Evolutionary conservation across 345 rosid species (phyloP).

Genomic region (Melaleuca alternifolia): DNA sequence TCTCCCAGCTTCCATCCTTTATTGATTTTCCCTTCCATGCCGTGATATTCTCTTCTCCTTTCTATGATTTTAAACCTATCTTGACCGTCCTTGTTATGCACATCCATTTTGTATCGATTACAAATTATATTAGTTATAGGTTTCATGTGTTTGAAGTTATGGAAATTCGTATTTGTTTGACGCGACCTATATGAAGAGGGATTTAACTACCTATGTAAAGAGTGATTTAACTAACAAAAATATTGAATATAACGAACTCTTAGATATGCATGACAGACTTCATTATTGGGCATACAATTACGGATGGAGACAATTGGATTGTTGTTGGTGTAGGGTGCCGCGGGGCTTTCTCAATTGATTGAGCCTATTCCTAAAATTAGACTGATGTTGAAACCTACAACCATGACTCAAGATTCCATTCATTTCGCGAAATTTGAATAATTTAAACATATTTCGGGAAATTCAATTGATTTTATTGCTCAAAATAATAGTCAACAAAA

Average conservation of each 20-base stretch:
- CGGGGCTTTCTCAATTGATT: not conserved
- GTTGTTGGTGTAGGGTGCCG: not conserved
- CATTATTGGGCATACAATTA: not conserved
- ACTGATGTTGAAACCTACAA: not conserved
- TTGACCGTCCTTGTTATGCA: not conserved
- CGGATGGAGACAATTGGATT: not conserved
- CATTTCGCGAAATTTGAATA: not conserved
- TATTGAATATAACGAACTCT: not conserved
- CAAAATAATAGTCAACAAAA: not conserved
- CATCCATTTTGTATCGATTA: not conserved
- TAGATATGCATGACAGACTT: not conserved
- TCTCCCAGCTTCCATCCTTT: too few relatives aligned
- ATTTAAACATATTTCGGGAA: not conserved
- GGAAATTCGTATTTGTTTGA: not conserved
- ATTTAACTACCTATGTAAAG: not conserved
- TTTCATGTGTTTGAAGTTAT: not conserved
- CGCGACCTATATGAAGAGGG: not conserved
- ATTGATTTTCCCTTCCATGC: too few relatives aligned
- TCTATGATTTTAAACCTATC: not conserved
- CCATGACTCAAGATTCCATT: not conserved
- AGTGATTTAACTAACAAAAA: not conserved
- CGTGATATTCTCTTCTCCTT: too few relatives aligned
- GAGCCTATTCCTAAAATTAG: not conserved
- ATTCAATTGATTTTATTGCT: rapidly evolving
- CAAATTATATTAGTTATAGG: not conserved